phyloP scores from a whole-genome alignment of 163 green algal species.

The Scenedesmus sp. region DNA sequence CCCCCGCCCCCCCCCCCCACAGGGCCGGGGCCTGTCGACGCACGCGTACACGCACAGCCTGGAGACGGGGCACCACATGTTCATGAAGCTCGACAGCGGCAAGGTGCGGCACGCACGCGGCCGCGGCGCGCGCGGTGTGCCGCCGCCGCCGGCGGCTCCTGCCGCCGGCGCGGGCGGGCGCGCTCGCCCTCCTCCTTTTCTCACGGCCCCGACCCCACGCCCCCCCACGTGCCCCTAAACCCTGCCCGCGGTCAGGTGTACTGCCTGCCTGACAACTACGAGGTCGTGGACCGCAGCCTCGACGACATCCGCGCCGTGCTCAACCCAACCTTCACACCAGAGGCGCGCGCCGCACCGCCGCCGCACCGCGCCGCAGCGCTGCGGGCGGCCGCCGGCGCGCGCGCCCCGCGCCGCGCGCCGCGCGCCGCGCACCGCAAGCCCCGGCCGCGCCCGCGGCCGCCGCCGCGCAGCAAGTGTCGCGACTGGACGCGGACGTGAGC shows the following conservation, averaged over 20 bases:
- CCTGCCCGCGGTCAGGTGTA: conserved; percentile 79
- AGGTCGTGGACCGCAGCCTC: conserved; percentile 92
- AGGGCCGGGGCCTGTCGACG: conserved; percentile 88
- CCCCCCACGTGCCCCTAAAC: too few relatives aligned
- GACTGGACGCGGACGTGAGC: conserved; percentile 55
- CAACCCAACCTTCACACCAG: conserved; percentile 79
- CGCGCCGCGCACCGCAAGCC: too few relatives aligned
- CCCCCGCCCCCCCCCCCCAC: neutral
- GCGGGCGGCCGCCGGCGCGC: too few relatives aligned
- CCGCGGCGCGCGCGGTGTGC: too few relatives aligned
- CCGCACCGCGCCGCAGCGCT: too few relatives aligned
- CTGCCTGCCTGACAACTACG: conserved; percentile 97
- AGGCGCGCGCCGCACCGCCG: too few relatives aligned
- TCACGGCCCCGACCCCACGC: too few relatives aligned
- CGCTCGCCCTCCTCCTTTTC: neutral
- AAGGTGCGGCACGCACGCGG: too few relatives aligned
- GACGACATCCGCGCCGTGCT: conserved; percentile 94
- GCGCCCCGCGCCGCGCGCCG: too few relatives aligned
- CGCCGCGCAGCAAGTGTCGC: conserved; percentile 34
- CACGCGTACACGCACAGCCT: conserved; percentile 97
- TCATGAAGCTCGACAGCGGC: conserved; percentile 95
- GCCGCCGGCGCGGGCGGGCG: too few relatives aligned
- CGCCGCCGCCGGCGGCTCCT: too few relatives aligned
- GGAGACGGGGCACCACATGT: conserved; percentile 96
- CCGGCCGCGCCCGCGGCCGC: neutral